Base-by-base conservation (phyloP, 2,329 filamentous ascomycete genomes). In the Karstenula rhodostoma region DNA sequence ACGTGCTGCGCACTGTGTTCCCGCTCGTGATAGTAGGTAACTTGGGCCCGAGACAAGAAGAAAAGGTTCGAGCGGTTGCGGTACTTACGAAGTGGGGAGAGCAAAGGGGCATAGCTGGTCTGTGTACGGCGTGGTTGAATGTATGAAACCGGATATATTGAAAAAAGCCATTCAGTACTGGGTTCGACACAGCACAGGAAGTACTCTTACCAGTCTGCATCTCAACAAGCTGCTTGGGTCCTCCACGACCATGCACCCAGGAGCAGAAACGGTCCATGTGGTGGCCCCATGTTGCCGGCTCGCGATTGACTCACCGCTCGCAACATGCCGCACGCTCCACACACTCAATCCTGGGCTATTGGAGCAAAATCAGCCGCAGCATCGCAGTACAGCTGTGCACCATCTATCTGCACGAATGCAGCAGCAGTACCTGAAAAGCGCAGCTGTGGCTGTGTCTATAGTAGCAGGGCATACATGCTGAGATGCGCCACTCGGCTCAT, bases 41-140 rank as follows among this genome's bases (percentile, higher is more conserved):
- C 6, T 44, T 71, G 12, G 69, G 65, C 1, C 73, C 73, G 1
- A 53, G 50, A 2, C 29, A 44, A 12, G 60, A 68, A 32, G 43
- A 72, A 12, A 62, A 58, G 27, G 46, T 54, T 9, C 23, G 48
- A 4, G 73, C 70, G 4, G 51, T 58, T 46, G 52, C 59, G n/a
- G 73, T 68, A 64, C 54, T 76, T 55, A 57, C 58, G 27, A 56
- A 70, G 27, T 76, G 71, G 72, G 67, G 67, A 5, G 53, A 60
- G 42, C 67, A 56, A 32, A 61, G 62, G 10, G 70, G 64, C 1
- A 50, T 70, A 43, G 49, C 60, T 1, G 67, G 67, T 3, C 46
- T 70, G 1, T 58, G 55, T 44, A 35, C 59, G 5, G 61, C 64
- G 7, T 70, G 66, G 66, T 53, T 64, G 19, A 15, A 62, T 35